Evolutionary conservation across 2,329 filamentous ascomycete species (phyloP).

Genomic region (Leptoxyphium fumago): DNA sequence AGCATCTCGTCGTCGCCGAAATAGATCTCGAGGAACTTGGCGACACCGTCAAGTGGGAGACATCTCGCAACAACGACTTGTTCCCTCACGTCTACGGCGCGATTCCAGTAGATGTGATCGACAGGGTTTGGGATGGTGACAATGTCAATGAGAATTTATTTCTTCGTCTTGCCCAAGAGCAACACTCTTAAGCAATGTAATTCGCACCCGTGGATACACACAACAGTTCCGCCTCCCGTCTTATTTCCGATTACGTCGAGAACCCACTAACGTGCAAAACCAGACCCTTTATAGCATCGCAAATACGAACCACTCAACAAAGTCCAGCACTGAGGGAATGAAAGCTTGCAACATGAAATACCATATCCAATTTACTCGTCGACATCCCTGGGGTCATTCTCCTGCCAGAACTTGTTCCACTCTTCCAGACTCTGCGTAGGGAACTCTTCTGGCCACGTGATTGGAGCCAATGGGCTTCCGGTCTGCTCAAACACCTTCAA

Average conservation of each 20-base stretch:
- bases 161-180: neutral
- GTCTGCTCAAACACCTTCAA: slow-evolving; percentile 18
- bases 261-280: no score
- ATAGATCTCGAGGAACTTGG: slow-evolving; percentile 4
- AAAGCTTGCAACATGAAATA: no score
- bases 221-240: no score
- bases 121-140: neutral
- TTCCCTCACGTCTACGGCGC: slow-evolving; percentile 6
- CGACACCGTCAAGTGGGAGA: slow-evolving; percentile 7
- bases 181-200: neutral
- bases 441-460: slow-evolving; percentile 21
- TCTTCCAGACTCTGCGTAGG: slow-evolving; percentile 16
- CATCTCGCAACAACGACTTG: slow-evolving; percentile 2
- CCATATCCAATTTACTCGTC: neutral
- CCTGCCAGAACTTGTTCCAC: slow-evolving; percentile 18
- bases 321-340: no score
- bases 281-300: no score
- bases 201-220: no score
- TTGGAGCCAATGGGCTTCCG: slow-evolving; percentile 19
- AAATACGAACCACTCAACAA: no score
- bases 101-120: neutral
- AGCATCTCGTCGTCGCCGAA: slow-evolving; percentile 5
- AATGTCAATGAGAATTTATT: neutral
- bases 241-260: no score
- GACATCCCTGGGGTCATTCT: slow-evolving; percentile 15